A percentile compares a stretch with the other conserved stretches of the same genome.
Conservation (phyloP, 805 yeast genomes). For the Candida germanica region DNA sequence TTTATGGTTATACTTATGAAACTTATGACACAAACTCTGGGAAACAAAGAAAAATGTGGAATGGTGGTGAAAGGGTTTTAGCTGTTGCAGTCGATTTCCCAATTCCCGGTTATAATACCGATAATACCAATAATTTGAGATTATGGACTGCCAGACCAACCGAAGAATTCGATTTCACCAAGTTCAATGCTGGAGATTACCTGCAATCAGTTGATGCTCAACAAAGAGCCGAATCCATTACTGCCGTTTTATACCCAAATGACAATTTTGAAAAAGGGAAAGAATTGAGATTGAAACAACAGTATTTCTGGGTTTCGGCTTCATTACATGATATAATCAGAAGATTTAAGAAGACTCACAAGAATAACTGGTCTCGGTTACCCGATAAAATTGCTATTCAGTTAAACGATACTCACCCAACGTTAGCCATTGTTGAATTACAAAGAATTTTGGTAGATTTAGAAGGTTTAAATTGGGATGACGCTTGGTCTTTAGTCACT, state of each 20-base stretch:
- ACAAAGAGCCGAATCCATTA: slow-evolving; percentile 87
- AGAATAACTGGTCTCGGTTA: slow-evolving; percentile 75
- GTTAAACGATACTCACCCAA: slow-evolving; percentile 92
- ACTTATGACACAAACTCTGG: slow-evolving; percentile 53
- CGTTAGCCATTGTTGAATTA: slow-evolving; percentile 84
- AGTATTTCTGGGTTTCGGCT: slow-evolving; percentile 96
- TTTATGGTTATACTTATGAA: slow-evolving; percentile 76
- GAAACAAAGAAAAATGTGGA: slow-evolving; percentile 64
- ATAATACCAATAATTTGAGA: slow-evolving; percentile 83
- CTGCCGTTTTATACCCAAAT: slow-evolving; percentile 90
- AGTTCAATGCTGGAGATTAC: slow-evolving; percentile 90
- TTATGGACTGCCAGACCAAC: slow-evolving; percentile 90
- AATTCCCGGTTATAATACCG: slow-evolving; percentile 83
- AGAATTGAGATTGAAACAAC: slow-evolving; percentile 89
- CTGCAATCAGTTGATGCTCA: slow-evolving; percentile 78
- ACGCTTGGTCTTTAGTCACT: slow-evolving; percentile 82
- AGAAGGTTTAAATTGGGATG: slow-evolving; percentile 77
- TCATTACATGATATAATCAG: slow-evolving; percentile 88
- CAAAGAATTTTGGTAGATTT: slow-evolving; percentile 82
- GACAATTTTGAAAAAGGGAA: slow-evolving; percentile 91
- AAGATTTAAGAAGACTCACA: slow-evolving; percentile 73
- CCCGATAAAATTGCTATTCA: slow-evolving; percentile 88
- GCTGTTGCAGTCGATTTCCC: slow-evolving; percentile 93
- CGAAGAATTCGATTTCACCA: slow-evolving; percentile 84
- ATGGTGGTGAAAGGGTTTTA: slow-evolving; percentile 82